Conservation (phyloP, 75 land plant genomes). For the Selaginella moellendorffii region DNA sequence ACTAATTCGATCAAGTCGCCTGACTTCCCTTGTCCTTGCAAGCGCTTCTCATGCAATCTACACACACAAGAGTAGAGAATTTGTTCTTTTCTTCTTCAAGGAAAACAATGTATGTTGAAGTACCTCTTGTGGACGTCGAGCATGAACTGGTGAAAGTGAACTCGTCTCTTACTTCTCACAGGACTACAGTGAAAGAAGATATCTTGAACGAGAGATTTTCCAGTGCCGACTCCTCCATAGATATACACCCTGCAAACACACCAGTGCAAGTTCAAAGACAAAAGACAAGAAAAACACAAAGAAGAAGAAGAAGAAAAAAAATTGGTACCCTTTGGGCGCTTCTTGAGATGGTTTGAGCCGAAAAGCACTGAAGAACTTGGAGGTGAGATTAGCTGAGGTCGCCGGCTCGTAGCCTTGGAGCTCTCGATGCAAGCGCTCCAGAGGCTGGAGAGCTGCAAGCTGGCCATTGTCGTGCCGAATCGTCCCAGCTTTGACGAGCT, state of each 20-base stretch:
- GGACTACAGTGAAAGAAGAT: conserved; percentile 31
- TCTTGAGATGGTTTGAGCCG: neutral
- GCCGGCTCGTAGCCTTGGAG: conserved; percentile 8
- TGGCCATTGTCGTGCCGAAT: conserved; percentile 20
- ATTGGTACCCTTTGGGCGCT: conserved; percentile 8
- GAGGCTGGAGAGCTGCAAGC: conserved; percentile 23
- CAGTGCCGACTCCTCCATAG: conserved; percentile 32
- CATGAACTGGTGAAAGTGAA: conserved; percentile 32
- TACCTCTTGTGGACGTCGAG: conserved; percentile 31
- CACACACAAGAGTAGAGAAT: neutral
- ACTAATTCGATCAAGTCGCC: conserved; percentile 18
- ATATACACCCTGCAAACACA: conserved; percentile 23
- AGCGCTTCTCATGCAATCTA: conserved; percentile 20
- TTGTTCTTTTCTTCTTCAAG: neutral
- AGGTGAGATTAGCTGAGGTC: neutral
- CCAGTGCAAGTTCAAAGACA: neutral
- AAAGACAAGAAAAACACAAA: neutral
- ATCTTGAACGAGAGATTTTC: conserved; percentile 28
- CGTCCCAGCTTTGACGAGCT: conserved; percentile 23
- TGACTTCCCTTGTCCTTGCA: conserved; percentile 14
- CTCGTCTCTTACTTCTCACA: conserved; percentile 19
- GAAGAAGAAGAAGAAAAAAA: neutral
- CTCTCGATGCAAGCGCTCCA: conserved; percentile 26
- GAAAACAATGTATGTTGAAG: neutral
- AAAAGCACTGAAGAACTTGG: neutral